phyloP scores from a whole-genome alignment of 1,139 yeast species.

The Pichia sp. region DNA sequence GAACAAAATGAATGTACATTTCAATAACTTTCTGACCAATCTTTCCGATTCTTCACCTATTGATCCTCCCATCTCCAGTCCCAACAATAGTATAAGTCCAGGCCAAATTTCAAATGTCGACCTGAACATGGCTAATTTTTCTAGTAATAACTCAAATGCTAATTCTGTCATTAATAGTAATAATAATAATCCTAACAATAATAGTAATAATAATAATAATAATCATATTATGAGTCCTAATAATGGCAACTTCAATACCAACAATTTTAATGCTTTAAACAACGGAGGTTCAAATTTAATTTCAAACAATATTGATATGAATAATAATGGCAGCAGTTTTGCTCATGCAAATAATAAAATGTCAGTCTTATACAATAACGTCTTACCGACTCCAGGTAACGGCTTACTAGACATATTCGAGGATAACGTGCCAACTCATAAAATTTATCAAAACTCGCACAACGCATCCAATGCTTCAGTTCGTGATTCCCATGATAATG shows the following conservation, averaged over 20 bases:
- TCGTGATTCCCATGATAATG: constrained; percentile 14
- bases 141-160: background rate
- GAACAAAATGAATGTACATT: constrained; percentile 33
- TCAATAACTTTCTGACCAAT: constrained; percentile 27
- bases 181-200: background rate
- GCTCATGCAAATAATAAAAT: background rate
- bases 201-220: background rate
- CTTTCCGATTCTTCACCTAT: constrained; percentile 17
- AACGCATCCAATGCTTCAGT: background rate
- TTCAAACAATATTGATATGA: background rate
- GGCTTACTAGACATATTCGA: constrained; percentile 40
- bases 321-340: background rate
- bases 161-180: background rate
- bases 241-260: background rate
- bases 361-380: constrained; percentile 23
- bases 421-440: constrained; percentile 7
- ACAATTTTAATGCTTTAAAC: background rate
- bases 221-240: background rate
- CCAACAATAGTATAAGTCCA: constrained; percentile 13
- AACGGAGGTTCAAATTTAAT: background rate
- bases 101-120: constrained; percentile 7
- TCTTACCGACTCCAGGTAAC: constrained; percentile 34
- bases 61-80: constrained; percentile 4
- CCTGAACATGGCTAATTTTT: background rate
- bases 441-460: constrained; percentile 3